Base-by-base conservation (phyloP, 2,329 filamentous ascomycete genomes). In the Orbilia quercus region DNA sequence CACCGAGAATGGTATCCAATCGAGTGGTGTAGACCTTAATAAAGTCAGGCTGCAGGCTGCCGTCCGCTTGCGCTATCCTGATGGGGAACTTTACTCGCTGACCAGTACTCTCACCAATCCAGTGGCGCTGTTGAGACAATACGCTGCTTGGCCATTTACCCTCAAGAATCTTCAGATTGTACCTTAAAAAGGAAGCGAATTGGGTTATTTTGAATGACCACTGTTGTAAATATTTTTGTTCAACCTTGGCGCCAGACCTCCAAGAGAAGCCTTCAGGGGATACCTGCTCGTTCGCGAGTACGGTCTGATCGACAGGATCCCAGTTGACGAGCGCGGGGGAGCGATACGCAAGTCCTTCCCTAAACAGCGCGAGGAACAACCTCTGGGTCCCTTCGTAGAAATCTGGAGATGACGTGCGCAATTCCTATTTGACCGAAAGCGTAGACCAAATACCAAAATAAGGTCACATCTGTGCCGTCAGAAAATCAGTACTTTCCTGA, bases 251-350 rank as follows among this genome's bases (percentile, higher is more conserved):
- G 7, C 92, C 92, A 0, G 91, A 95, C 65, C 92, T 87, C 92
- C 92, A 96, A 1, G 92, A 96, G 77, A 84, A 87, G 31, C 92
- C 92, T 78, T 91, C 89, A 54, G 90, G 85, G 79, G 96, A 91
- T n/a, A 96, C 91, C 81, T 96, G 92, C 81, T 96, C 92, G 79
- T 96, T 96, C 9, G 92, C 92, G 70, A 96, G 83, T 14, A 96
- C 92, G 0, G 92, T 96, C 79, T 90, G 89, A 79, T 96, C 92
- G 25, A 96, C 85, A 0, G 92, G 92, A 76, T 96, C 92, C 82
- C 91, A 96, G 81, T 96, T 96, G 77, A 96, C 92, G 75, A 92
- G 82, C 18, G 91, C 91, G 77, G 95, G 89, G 34, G 88, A 88
- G 79, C 92, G 92, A 80, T 95, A 95, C 58, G 91, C 92, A 16